Evolutionary conservation across 371 early-diverging fungal genomes (phyloP).

Genomic region (Gilbertella persicaria): DNA sequence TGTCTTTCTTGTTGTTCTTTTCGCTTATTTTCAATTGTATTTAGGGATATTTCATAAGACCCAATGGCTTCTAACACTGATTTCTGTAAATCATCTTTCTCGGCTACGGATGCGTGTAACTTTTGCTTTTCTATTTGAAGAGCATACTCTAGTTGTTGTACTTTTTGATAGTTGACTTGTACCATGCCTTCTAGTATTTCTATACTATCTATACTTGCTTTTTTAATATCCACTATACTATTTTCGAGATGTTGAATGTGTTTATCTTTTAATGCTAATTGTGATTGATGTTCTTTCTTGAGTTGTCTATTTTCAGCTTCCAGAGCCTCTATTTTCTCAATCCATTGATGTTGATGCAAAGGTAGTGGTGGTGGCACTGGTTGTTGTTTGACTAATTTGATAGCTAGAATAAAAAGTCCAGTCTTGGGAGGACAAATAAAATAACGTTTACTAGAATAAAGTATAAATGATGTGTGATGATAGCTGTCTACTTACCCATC

Average conservation of each 20-base stretch:
- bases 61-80: constrained; percentile 24
- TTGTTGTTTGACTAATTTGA: not conserved
- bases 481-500: constrained; percentile 44
- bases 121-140: constrained; percentile 4
- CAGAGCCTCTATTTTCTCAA: constrained; percentile 9
- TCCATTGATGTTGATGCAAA: constrained; percentile 6
- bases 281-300: not conserved
- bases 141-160: constrained; percentile 7
- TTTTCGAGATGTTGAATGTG: constrained; percentile 6
- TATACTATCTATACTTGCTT: constrained; percentile 21
- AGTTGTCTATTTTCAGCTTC: constrained; percentile 19
- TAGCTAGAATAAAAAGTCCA: constrained; percentile 22
- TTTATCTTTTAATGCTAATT: not conserved
- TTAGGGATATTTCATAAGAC: constrained; percentile 10
- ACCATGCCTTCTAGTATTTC: constrained; percentile 19
- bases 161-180: constrained; percentile 4
- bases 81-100: constrained; percentile 16
- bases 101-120: not conserved
- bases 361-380: constrained; percentile 2
- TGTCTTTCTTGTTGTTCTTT: constrained; percentile 7
- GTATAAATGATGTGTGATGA: no score
- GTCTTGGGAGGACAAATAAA: constrained; percentile 30
- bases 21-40: not conserved
- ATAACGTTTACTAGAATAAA: constrained; percentile 21
- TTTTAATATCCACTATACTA: constrained; percentile 8